Percentiles rank a stretch among this genome's conserved stretches.
Evolutionary conservation across 257 asterid genomes (phyloP).

Genomic region (Parsonsia alboflavescens): DNA sequence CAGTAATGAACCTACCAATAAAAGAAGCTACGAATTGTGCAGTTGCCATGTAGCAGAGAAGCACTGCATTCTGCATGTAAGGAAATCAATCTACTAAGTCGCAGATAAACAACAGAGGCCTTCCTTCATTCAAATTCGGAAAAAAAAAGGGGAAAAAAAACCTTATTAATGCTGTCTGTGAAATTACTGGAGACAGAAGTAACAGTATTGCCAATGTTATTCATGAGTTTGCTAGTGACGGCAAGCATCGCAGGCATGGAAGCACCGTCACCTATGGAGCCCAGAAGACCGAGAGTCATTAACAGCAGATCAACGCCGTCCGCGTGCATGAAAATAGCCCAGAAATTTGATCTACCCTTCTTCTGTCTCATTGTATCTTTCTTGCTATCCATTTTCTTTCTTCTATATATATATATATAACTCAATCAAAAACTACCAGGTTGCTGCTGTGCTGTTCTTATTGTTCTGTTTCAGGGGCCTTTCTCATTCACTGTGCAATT

Average conservation of each 20-base stretch:
- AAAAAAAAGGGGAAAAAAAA: background rate
- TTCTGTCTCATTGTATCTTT: conserved; percentile 20
- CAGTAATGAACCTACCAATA: conserved; percentile 44
- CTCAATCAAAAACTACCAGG: too few relatives aligned
- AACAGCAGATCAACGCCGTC: conserved; percentile 44
- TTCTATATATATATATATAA: too few relatives aligned
- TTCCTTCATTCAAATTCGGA: background rate
- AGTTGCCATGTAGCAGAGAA: conserved; percentile 70
- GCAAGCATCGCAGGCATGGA: conserved; percentile 63
- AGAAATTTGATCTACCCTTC: conserved; percentile 29
- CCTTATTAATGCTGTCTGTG: conserved; percentile 50
- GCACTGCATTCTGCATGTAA: conserved; percentile 59
- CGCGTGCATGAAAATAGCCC: conserved; percentile 66
- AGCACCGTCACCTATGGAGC: conserved; percentile 63
- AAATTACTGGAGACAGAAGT: conserved; percentile 27
- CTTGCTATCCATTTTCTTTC: background rate
- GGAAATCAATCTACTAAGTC: background rate
- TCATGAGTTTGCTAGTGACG: conserved; percentile 59
- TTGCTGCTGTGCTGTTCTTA: background rate
- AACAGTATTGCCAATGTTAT: conserved; percentile 42
- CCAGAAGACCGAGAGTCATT: conserved; percentile 66
- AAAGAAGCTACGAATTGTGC: conserved; percentile 75
- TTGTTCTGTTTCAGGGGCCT: background rate
- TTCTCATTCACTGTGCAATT: background rate
- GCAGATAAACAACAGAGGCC: background rate